Percentiles rank a stretch among this genome's conserved stretches.
phyloP scores from a whole-genome alignment of 495 filamentous ascomycete genomes.

The Aspergillus sparsus region DNA sequence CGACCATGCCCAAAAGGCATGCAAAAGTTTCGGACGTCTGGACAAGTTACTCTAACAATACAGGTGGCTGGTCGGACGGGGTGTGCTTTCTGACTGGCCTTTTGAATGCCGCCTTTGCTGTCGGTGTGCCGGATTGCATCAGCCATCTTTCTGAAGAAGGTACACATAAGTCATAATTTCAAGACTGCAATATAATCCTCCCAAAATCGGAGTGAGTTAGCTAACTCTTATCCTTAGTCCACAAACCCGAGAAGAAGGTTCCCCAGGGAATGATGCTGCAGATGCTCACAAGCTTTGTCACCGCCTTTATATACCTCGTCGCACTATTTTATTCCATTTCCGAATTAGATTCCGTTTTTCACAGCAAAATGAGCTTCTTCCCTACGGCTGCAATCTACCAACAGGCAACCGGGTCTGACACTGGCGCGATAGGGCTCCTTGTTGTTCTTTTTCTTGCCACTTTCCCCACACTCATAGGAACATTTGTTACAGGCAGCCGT shows the following conservation, averaged over 20 bases:
- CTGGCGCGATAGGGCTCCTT: constrained; percentile 58
- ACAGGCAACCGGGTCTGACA: constrained; percentile 70
- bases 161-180: background rate
- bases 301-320: constrained; percentile 52
- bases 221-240: constrained; percentile 30
- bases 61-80: constrained; percentile 65
- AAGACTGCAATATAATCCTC: background rate
- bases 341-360: constrained; percentile 39
- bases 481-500: constrained; percentile 71
- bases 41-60: constrained; percentile 63
- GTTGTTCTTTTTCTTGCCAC: constrained; percentile 68
- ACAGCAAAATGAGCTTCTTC: constrained; percentile 54
- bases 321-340: constrained; percentile 56
- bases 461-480: constrained; percentile 64
- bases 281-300: constrained; percentile 50
- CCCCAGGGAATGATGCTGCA: constrained; percentile 55
- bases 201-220: background rate
- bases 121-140: constrained; percentile 76
- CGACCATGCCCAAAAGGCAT: constrained; percentile 66
- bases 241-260: constrained; percentile 53
- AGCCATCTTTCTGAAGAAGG: constrained; percentile 80
- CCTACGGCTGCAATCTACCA: constrained; percentile 77
- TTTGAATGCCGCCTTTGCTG: constrained; percentile 81
- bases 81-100: constrained; percentile 75
- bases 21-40: constrained; percentile 53